Conservation (phyloP, 2,329 filamentous ascomycete species). For the Arachnomyces sp. region DNA sequence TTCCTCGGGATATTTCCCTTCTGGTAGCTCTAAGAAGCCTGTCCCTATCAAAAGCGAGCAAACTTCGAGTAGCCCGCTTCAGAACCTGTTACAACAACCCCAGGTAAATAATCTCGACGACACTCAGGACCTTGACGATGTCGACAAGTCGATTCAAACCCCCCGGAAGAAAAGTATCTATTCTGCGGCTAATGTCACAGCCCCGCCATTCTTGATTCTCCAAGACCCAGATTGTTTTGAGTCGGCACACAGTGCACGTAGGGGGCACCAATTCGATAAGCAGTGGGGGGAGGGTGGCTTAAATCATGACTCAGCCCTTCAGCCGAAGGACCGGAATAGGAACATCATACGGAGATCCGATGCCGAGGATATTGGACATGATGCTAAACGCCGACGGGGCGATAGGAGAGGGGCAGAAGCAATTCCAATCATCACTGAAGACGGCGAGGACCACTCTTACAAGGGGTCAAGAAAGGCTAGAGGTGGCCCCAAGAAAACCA, state of each 20-base stretch:
- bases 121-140: constrained; percentile 53
- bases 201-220: neutral
- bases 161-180: constrained; percentile 27
- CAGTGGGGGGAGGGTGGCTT: constrained; percentile 2
- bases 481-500: too few relatives aligned
- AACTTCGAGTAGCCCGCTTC: constrained; percentile 26
- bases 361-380: constrained; percentile 8
- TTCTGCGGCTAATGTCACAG: too few relatives aligned
- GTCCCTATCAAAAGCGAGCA: constrained; percentile 29
- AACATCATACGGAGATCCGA: constrained; percentile 7
- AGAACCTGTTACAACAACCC: constrained; percentile 5
- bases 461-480: too few relatives aligned
- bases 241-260: neutral
- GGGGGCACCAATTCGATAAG: constrained; percentile 3
- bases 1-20: neutral
- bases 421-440: constrained; percentile 42
- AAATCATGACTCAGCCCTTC: constrained; percentile 14
- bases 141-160: constrained; percentile 33
- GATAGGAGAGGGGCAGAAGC: constrained; percentile 22
- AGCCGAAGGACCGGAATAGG: constrained; percentile 23
- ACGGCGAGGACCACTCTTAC: constrained; percentile 32
- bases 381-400: constrained; percentile 31
- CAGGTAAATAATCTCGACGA: constrained; percentile 35
- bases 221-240: neutral
- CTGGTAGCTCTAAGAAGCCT: constrained; percentile 11